A percentile compares a stretch with the other conserved stretches of the same genome.
Evolutionary conservation across 306 rosid species (phyloP).

Genomic region (Cyclanthera cordifolia): DNA sequence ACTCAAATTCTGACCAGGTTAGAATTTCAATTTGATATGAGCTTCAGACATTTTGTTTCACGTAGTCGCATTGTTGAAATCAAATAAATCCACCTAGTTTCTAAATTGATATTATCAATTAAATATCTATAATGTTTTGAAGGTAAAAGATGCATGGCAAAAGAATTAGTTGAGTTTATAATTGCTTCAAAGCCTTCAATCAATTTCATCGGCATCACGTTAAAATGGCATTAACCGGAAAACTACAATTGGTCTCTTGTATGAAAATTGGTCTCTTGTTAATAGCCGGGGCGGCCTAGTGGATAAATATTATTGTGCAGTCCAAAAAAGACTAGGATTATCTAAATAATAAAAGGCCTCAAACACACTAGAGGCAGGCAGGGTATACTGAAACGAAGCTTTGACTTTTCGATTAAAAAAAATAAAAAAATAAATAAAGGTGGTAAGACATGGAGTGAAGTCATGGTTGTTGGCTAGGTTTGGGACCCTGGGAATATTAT

Average conservation of each 20-base stretch:
- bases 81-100: not conserved
- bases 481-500: too few relatives aligned
- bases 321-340: too few relatives aligned
- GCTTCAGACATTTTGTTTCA: not conserved
- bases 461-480: too few relatives aligned
- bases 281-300: not conserved
- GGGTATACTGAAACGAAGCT: not conserved
- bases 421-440: too few relatives aligned
- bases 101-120: not conserved
- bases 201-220: not conserved
- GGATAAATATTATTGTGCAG: too few relatives aligned
- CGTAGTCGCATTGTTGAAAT: not conserved
- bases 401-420: too few relatives aligned
- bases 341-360: too few relatives aligned
- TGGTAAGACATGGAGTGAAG: too few relatives aligned
- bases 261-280: not conserved
- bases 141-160: not conserved
- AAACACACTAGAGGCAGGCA: too few relatives aligned
- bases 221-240: not conserved
- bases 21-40: not conserved
- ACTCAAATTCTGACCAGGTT: constrained; percentile 89
- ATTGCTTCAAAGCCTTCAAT: not conserved
- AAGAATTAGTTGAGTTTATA: not conserved
- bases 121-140: not conserved
- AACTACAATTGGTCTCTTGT: not conserved